These are phyloP conservation scores for Carex littledalei DNA, from an alignment of 176 grass and related monocot genomes.

Conservation along the genomic window DNA sequence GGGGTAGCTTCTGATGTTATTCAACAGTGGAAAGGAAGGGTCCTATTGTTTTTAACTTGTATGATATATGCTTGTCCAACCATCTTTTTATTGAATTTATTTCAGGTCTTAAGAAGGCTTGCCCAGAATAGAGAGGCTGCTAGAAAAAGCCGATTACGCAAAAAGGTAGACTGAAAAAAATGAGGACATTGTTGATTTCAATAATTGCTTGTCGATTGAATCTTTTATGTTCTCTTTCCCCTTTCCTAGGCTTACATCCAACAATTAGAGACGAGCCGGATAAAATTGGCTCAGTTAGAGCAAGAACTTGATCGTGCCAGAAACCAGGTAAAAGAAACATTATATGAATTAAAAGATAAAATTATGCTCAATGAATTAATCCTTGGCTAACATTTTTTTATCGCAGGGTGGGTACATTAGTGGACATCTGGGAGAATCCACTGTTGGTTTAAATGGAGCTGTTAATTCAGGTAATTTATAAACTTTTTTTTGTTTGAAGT, in stretches of 20 bases:
- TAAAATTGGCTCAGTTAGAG: constrained; percentile 80
- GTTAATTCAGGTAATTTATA: constrained; percentile 49
- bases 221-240: not conserved
- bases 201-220: not conserved
- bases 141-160: constrained; percentile 68
- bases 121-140: constrained; percentile 92
- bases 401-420: constrained; percentile 38
- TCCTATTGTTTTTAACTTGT: not conserved
- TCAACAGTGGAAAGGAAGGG: not conserved
- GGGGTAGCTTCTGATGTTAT: not conserved
- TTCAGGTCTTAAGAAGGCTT: constrained; percentile 59
- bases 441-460: constrained; percentile 38
- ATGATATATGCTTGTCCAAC: not conserved
- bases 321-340: constrained; percentile 48
- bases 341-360: not conserved
- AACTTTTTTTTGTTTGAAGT: not conserved
- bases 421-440: constrained; percentile 43
- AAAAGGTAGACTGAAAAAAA: constrained; percentile 49
- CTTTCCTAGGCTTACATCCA: constrained; percentile 81
- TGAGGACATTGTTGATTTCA: not conserved
- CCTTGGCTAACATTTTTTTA: too few relatives aligned
- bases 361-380: constrained; percentile 8
- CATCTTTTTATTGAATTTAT: constrained; percentile 10
- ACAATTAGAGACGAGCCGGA: constrained; percentile 82
- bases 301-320: constrained; percentile 59